A percentile compares a stretch with the other conserved stretches of the same genome.
These are phyloP conservation scores for Corniculantispora saksenae DNA, from an alignment of 2,329 filamentous ascomycete genomes.

Conservation along the genomic window DNA sequence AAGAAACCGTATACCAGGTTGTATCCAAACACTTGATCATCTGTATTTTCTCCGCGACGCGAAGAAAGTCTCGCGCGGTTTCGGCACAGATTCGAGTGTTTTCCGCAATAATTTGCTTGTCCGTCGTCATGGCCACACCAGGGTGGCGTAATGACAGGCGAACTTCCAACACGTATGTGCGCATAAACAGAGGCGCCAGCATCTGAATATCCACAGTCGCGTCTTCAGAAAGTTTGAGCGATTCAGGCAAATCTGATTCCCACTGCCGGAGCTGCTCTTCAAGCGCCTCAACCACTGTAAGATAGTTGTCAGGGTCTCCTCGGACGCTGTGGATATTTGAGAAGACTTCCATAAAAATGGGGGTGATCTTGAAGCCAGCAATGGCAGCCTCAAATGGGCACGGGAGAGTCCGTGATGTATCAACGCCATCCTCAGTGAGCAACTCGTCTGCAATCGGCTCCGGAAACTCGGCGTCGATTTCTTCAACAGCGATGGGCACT, in stretches of 20 bases:
- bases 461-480: slow-evolving; percentile 79
- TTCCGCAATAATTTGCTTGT: slow-evolving; percentile 58
- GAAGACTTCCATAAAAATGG: slow-evolving; percentile 73
- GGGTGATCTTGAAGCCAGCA: slow-evolving; percentile 63
- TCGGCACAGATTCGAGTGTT: slow-evolving; percentile 68
- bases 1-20: slow-evolving; percentile 74
- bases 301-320: slow-evolving; percentile 63
- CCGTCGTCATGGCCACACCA: slow-evolving; percentile 57
- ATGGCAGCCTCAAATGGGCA: slow-evolving; percentile 70
- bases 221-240: slow-evolving; percentile 52
- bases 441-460: slow-evolving; percentile 70
- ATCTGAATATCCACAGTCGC: slow-evolving; percentile 44
- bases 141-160: slow-evolving; percentile 63
- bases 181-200: slow-evolving; percentile 55
- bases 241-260: slow-evolving; percentile 63
- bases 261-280: slow-evolving; percentile 66
- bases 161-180: slow-evolving; percentile 58
- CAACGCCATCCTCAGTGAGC: slow-evolving; percentile 64
- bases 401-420: slow-evolving; percentile 53
- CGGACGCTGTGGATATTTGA: slow-evolving; percentile 73
- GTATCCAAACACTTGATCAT: slow-evolving; percentile 71
- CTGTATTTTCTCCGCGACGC: slow-evolving; percentile 59
- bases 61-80: slow-evolving; percentile 64
- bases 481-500: slow-evolving; percentile 71
- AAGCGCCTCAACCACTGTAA: slow-evolving; percentile 62